Percentiles rank a stretch among this genome's conserved stretches.
phyloP scores from a whole-genome alignment of 2,329 filamentous ascomycete species.

The Exophiala dermatitidis region DNA sequence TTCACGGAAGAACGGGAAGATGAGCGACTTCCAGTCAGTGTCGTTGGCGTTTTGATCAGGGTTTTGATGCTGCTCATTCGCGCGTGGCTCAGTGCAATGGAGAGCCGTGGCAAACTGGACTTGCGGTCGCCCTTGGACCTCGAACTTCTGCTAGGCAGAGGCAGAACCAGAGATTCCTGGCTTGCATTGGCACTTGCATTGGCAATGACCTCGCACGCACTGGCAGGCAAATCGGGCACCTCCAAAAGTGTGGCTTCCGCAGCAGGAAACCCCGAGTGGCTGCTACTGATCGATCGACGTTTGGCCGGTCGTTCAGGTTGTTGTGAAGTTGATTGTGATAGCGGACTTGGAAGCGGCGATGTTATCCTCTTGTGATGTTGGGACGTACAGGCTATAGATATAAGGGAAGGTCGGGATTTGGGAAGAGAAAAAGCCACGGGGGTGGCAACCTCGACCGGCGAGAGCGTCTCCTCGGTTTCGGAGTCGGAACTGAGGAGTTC shows the following conservation, averaged over 20 bases:
- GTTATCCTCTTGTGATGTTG: conserved; percentile 13
- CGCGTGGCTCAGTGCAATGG: conserved; percentile 19
- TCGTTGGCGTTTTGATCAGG: conserved; percentile 22
- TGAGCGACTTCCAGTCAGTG: conserved; percentile 4
- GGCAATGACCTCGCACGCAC: conserved; percentile 21
- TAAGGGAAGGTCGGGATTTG: conserved; percentile 21
- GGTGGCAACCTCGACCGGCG: conserved; percentile 24
- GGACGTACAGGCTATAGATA: conserved; percentile 19
- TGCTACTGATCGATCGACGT: conserved; percentile 14
- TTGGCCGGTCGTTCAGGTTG: conserved; percentile 9
- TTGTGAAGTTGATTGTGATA: conserved; percentile 8
- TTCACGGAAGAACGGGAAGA: conserved; percentile 13
- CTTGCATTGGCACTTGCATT: conserved; percentile 16
- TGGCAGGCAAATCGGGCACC: conserved; percentile 21
- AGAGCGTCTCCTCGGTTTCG: conserved; percentile 17
- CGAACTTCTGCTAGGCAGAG: conserved; percentile 5
- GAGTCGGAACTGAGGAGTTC: conserved; percentile 12
- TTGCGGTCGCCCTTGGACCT: conserved; percentile 8
- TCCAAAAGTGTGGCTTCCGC: conserved; percentile 21
- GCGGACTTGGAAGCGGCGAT: conserved; percentile 13
- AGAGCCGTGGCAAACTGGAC: conserved; percentile 21
- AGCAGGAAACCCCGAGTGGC: conserved; percentile 16
- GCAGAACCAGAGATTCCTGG: conserved; percentile 16
- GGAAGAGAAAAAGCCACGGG: conserved; percentile 23
- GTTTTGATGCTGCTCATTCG: conserved; percentile 26